Base-by-base conservation (phyloP, 2,329 filamentous ascomycete species). In the Fusarium papillatum region DNA sequence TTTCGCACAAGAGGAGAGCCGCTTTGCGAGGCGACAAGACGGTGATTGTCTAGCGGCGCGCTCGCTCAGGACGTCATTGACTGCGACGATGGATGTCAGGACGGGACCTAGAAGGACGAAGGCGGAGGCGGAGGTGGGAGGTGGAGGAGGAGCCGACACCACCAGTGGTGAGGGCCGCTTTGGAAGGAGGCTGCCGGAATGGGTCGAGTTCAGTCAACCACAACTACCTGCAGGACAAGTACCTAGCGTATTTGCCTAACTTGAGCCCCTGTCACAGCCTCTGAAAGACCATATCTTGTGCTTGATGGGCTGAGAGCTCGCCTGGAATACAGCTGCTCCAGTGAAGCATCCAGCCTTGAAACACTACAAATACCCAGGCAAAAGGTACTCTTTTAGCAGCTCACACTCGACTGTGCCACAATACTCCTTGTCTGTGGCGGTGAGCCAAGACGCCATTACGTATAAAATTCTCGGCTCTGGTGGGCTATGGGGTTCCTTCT, bases 51-150 rank as follows among this genome's bases (percentile, higher is more conserved):
- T 53, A 68, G 60, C 69, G 38, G 63, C 64, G 66, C 61, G 68
- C 61, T 75, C 65, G 63, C 70, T 79, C 77, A 79, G 75, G 70
- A 79, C 77, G 77, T 79, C 77, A 79, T 79, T 71, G 77, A 79
- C 64, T 75, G 71, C 66, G 69, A 72, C 55, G 64, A 76, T 70
- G 69, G 64, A 76, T 70, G 69, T 65, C 22, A 46, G 67, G 66
- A 55, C 61, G 71, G 70, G 50, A 68, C 75, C 69, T 77, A 57
- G 60, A 62, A 41, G 17, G n/a, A 61, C 66, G 71, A 69, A 73
- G 71, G 71, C 36, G 68, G 69, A 74, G 68, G 68, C 64, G 71
- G 69, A 78, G 73, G 74, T 73, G 74, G 69, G 75, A 77, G 72
- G 73, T 76, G 75, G 74, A 73, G 66, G 76, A 68, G 76, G 34